Conservation (phyloP, 2,329 filamentous ascomycete genomes). For the Hypoxylon sp. region DNA sequence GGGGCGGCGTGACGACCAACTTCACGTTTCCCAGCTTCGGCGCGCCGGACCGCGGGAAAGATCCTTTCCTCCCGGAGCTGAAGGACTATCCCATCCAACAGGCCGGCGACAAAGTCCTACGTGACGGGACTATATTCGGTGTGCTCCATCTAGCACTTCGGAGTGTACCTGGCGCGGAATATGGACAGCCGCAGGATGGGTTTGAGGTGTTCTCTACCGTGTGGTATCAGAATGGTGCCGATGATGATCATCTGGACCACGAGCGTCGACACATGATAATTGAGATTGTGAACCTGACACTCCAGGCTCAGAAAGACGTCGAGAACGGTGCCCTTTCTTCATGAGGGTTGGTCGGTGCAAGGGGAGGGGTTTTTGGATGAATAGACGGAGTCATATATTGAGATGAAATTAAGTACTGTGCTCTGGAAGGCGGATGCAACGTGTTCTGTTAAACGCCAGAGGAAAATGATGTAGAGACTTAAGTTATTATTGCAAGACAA, state of each 20-base stretch:
- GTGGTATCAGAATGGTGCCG: constrained; percentile 33
- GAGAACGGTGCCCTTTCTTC: background rate
- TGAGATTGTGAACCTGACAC: constrained; percentile 37
- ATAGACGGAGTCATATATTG: background rate
- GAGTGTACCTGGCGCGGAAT: constrained; percentile 16
- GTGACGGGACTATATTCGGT: constrained; percentile 33
- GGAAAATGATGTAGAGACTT: no score
- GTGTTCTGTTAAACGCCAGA: no score
- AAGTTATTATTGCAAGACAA: no score
- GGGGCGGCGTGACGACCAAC: constrained; percentile 54
- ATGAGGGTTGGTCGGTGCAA: background rate
- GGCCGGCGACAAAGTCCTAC: constrained; percentile 40
- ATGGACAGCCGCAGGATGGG: constrained; percentile 21
- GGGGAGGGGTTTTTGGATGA: background rate
- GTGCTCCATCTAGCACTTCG: constrained; percentile 38
- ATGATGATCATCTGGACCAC: constrained; percentile 25
- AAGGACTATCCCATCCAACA: constrained; percentile 48
- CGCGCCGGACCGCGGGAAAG: constrained; percentile 46
- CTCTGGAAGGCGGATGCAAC: no score
- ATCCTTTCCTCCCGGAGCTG: constrained; percentile 51
- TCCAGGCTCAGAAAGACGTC: constrained; percentile 35
- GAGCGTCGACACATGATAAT: constrained; percentile 36
- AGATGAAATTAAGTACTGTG: background rate
- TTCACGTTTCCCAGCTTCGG: constrained; percentile 54
- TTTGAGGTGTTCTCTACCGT: constrained; percentile 35